Evolutionary conservation across 805 yeast genomes (phyloP), one percentile per base, ranked within the genome.

Genomic region (Cyberlindnera saturnus): DNA sequence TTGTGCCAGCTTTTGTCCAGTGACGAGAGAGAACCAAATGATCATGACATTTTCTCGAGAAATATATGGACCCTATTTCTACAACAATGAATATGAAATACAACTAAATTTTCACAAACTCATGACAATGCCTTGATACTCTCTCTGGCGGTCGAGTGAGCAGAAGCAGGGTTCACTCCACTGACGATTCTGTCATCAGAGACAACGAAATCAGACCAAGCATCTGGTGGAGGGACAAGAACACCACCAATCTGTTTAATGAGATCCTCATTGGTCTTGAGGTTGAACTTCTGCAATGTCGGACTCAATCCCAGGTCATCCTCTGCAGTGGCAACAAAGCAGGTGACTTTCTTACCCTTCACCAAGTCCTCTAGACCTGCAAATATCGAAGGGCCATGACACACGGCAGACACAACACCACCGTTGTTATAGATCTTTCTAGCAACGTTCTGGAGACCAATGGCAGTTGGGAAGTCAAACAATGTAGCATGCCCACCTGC

Each of bases 401-500:
- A 81, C 8, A 81, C 86, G 14, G 86, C 83, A 35, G 79, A 61
- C 19, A 81, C 71, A 33, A 78, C 71, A 39, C 84, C 85, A 33
- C 74, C 76, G 17, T 70, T 60, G 29, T 61, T 63, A 56, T 73
- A 77, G 39, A 79, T 70, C 18, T 64, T 61, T 26, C 65, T 60
- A 17, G 79, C 81, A 35, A 75, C 44, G 19, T 56, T 47, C 43
- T 73, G 77, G 41, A 80, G 61, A 15, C 56, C 67, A 6, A 56
- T 60, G 14, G 82, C 82, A 3, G 57, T 64, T 36, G 81, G 81
- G 61, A 68, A 79, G 58, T 81, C 87, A 49, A 70, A 76, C 34
- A 73, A 49, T 26, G 82, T 66, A 28, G 77, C 87, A 54, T 82
- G 87, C 32, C 88, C 87, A 40, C 79, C 87, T 39, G 83, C 73